A percentile compares a stretch with the other conserved stretches of the same genome.
Conservation (phyloP, 495 filamentous ascomycete genomes). For the Xylaria cubensis region DNA sequence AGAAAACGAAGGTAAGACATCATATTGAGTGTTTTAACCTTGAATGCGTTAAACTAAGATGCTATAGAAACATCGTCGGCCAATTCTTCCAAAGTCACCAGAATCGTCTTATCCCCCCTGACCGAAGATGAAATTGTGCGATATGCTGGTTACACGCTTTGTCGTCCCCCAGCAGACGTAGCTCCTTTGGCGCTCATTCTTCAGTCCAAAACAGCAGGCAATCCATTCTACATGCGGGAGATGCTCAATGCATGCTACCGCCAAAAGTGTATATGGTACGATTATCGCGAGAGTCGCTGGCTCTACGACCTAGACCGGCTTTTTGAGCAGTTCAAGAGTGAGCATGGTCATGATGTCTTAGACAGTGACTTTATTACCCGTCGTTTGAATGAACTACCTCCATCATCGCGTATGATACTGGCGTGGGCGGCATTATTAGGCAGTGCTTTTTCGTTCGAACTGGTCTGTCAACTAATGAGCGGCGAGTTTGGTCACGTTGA, state of each 20-base stretch:
- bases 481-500: slow-evolving; percentile 67
- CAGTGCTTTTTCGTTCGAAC: slow-evolving; percentile 76
- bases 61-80: slow-evolving; percentile 51
- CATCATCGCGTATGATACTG: slow-evolving; percentile 74
- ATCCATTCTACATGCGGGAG: slow-evolving; percentile 87
- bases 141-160: slow-evolving; percentile 79
- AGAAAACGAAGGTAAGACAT: slow-evolving; percentile 51
- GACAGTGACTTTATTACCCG: slow-evolving; percentile 80
- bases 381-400: slow-evolving; percentile 75
- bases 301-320: slow-evolving; percentile 83
- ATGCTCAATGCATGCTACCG: slow-evolving; percentile 88
- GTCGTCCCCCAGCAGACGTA: slow-evolving; percentile 63
- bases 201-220: slow-evolving; percentile 81
- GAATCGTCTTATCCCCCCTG: slow-evolving; percentile 70
- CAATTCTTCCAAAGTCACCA: slow-evolving; percentile 62
- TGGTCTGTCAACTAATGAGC: slow-evolving; percentile 78
- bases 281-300: slow-evolving; percentile 80
- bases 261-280: slow-evolving; percentile 87
- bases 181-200: slow-evolving; percentile 72
- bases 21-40: not conserved
- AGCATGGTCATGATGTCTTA: slow-evolving; percentile 76
- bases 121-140: slow-evolving; percentile 75
- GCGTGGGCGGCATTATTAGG: slow-evolving; percentile 87
- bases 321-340: slow-evolving; percentile 79
- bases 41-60: slow-evolving; percentile 41